These are phyloP conservation scores for Eucalyptus sp. DNA, from an alignment of 345 rosid species.

Conservation along the genomic window DNA sequence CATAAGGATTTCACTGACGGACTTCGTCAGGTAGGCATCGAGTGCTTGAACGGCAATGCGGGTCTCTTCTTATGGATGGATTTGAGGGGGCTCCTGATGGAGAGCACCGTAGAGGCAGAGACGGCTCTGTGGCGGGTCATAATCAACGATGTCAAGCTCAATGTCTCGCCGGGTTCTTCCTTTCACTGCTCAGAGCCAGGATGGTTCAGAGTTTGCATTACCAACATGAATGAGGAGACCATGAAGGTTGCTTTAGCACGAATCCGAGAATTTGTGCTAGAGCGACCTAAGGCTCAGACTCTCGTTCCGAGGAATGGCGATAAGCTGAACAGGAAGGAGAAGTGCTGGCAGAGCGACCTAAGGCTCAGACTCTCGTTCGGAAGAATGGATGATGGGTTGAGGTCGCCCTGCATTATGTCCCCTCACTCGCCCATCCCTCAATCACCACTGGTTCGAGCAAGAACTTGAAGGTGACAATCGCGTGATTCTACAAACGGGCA, in stretches of 20 bases:
- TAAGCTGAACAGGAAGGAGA: slow-evolving; percentile 23
- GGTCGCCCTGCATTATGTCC: slow-evolving; percentile 24
- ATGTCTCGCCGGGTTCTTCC: slow-evolving; percentile 85
- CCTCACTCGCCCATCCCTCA: slow-evolving; percentile 60
- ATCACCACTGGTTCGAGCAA: slow-evolving; percentile 71
- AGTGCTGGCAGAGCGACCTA: slow-evolving; percentile 51
- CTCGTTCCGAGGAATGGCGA: slow-evolving; percentile 8
- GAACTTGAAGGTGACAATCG: background rate
- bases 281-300: too few species aligned
- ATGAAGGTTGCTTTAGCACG: slow-evolving; percentile 66
- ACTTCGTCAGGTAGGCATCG: slow-evolving; percentile 40
- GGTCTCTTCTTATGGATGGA: slow-evolving; percentile 92
- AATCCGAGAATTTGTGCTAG: slow-evolving; percentile 41
- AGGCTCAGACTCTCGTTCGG: slow-evolving; percentile 39
- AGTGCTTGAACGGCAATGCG: slow-evolving; percentile 58
- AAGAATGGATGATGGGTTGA: slow-evolving; percentile 41
- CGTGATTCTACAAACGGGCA: background rate
- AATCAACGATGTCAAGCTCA: slow-evolving; percentile 73
- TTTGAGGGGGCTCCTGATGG: slow-evolving; percentile 41
- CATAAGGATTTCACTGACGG: slow-evolving; percentile 35
- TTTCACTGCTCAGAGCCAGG: slow-evolving; percentile 85
- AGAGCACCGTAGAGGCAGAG: slow-evolving; percentile 43
- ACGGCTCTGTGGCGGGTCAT: slow-evolving; percentile 55
- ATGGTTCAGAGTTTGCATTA: slow-evolving; percentile 94
- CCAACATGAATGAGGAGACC: slow-evolving; percentile 76